Evolutionary conservation across 805 yeast species (phyloP).

Genomic region (Candida fluviatilis): DNA sequence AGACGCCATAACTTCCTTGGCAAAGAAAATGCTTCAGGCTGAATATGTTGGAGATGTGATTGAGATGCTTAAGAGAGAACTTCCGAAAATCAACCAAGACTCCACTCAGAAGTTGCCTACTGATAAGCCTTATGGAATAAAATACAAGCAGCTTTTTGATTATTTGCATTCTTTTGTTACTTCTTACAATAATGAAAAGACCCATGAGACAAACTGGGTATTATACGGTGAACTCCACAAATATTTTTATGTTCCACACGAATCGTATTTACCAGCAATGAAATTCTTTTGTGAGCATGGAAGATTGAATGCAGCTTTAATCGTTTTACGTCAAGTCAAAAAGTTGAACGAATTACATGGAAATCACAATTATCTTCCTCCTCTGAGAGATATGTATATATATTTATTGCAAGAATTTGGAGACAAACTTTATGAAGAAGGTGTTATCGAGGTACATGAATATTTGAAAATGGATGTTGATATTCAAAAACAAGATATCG

Average conservation of each 20-base stretch:
- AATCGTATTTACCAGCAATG: conserved; percentile 56
- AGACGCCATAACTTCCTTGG: conserved; percentile 24
- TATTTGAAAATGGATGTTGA: conserved; percentile 57
- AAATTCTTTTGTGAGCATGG: conserved; percentile 49
- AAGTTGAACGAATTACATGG: conserved; percentile 51
- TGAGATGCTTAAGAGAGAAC: conserved; percentile 37
- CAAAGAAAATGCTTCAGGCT: conserved; percentile 25
- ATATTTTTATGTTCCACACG: conserved; percentile 54
- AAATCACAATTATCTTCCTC: conserved; percentile 19
- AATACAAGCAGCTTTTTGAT: conserved; percentile 26
- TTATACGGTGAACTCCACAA: conserved; percentile 54
- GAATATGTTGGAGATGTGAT: conserved; percentile 39
- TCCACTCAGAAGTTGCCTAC: conserved; percentile 23
- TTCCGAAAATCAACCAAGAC: conserved; percentile 32
- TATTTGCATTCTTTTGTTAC: conserved; percentile 27
- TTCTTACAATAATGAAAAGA: conserved; percentile 23
- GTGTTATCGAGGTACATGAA: conserved; percentile 61
- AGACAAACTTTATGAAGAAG: conserved; percentile 53
- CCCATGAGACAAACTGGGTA: conserved; percentile 50
- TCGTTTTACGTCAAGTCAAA: conserved; percentile 58
- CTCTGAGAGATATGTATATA: conserved; percentile 50
- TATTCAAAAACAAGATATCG: conserved; percentile 49
- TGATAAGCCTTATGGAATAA: conserved; percentile 17
- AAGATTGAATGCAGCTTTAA: conserved; percentile 59
- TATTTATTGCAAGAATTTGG: conserved; percentile 62